Conservation (phyloP, 768 basidiomycete species). For the Psilocybe subaeruginosa region DNA sequence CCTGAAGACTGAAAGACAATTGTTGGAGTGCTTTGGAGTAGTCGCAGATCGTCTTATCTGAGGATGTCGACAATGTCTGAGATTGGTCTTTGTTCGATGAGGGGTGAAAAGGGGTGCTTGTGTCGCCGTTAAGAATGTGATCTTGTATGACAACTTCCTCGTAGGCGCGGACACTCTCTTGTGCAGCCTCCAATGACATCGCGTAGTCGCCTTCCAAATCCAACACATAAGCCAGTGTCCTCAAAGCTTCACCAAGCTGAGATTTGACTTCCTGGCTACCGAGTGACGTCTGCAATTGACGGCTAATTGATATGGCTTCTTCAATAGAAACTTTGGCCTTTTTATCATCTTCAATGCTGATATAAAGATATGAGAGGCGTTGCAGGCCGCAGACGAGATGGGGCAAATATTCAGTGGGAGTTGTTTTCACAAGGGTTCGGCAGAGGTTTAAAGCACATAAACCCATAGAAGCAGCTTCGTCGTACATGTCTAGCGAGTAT, state of each 20-base stretch:
- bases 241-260: conserved; percentile 11
- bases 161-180: conserved; percentile 2
- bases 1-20: conserved; percentile 10
- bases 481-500: conserved; percentile 11
- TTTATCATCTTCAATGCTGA: conserved; percentile 7
- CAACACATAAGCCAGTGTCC: conserved; percentile 5
- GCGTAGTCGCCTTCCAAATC: conserved; percentile 4
- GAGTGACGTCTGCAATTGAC: neutral
- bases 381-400: conserved; percentile 12
- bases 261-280: conserved; percentile 3
- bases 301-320: conserved; percentile 10
- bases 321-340: conserved; percentile 6
- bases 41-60: conserved; percentile 5
- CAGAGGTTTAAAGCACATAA: conserved; percentile 19
- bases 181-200: conserved; percentile 1
- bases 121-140: neutral
- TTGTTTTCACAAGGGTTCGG: conserved; percentile 9
- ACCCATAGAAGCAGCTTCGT: conserved; percentile 15
- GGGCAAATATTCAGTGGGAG: conserved; percentile 9
- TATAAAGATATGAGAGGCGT: conserved; percentile 7
- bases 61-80: neutral
- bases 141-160: neutral
- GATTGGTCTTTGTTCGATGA: too few species aligned
- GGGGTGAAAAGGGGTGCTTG: too few species aligned
- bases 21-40: conserved; percentile 13